Conservation (phyloP, 2,329 filamentous ascomycete species). For the Pseudogymnoascus sp. region DNA sequence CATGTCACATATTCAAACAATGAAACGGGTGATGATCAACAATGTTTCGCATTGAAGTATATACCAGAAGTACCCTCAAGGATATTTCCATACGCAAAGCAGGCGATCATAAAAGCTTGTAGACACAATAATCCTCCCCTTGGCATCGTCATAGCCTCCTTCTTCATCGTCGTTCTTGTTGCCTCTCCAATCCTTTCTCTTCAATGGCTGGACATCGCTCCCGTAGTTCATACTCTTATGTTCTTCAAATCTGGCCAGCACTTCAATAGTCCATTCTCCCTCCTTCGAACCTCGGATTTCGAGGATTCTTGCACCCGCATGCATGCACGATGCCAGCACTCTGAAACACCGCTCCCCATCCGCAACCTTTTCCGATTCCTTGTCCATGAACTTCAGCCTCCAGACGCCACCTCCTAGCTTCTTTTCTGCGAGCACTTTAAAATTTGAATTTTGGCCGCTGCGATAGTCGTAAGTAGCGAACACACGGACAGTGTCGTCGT, state of each 20-base stretch:
- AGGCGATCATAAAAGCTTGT: conserved; percentile 73
- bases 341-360: conserved; percentile 30
- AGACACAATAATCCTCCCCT: conserved; percentile 39
- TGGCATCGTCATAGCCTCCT: conserved; percentile 7
- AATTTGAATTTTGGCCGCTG: conserved; percentile 31
- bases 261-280: conserved; percentile 51
- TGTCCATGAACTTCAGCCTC: conserved; percentile 61
- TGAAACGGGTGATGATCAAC: not conserved
- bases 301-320: conserved; percentile 70
- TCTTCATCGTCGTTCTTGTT: not conserved
- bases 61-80: not conserved
- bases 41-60: conserved; percentile 1
- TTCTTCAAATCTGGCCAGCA: conserved; percentile 69
- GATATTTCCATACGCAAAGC: conserved; percentile 56
- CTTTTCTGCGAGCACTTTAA: conserved; percentile 52
- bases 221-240: conserved; percentile 96
- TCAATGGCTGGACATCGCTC: conserved; percentile 55
- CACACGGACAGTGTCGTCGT: conserved; percentile 76
- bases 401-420: conserved; percentile 77
- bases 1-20: not conserved
- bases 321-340: conserved; percentile 89
- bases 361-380: not conserved
- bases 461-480: conserved; percentile 43
- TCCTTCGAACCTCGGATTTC: conserved; percentile 34
- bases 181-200: conserved; percentile 18